Evolutionary conservation across 2,329 filamentous ascomycete genomes (phyloP).

Genomic region (Plenodomus biglobosus): DNA sequence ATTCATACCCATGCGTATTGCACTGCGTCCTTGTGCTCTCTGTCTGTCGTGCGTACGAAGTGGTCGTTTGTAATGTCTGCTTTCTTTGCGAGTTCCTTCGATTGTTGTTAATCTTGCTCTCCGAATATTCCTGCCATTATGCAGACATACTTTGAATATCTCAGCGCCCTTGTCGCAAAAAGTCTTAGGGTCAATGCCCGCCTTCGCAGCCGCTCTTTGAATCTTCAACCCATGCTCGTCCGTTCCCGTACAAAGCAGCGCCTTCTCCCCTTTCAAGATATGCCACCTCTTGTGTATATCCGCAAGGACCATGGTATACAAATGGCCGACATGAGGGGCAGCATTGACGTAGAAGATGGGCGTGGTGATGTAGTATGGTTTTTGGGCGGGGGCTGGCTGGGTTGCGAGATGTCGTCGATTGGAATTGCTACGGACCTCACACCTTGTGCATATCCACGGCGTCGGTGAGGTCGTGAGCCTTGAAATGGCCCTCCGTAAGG

Average conservation of each 20-base stretch:
- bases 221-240: slow-evolving; percentile 99
- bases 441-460: slow-evolving; percentile 30
- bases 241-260: slow-evolving; percentile 84
- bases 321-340: slow-evolving; percentile 89
- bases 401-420: slow-evolving; percentile 23
- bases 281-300: slow-evolving; percentile 95
- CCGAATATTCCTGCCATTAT: neutral
- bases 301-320: slow-evolving; percentile 88
- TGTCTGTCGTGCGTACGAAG: slow-evolving; percentile 91
- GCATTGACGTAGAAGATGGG: slow-evolving; percentile 99
- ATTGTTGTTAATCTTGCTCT: neutral
- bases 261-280: slow-evolving; percentile 67
- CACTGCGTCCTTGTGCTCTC: slow-evolving; percentile 78
- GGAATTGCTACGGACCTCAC: slow-evolving; percentile 17
- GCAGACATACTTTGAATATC: slow-evolving; percentile 64
- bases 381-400: slow-evolving; percentile 47
- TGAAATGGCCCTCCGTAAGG: slow-evolving; percentile 19
- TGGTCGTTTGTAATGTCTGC: slow-evolving; percentile 75
- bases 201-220: slow-evolving; percentile 76
- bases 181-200: slow-evolving; percentile 71
- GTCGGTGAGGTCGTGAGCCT: slow-evolving; percentile 13
- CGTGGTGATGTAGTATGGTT: slow-evolving; percentile 93
- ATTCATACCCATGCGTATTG: slow-evolving; percentile 76
- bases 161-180: slow-evolving; percentile 85
- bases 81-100: slow-evolving; percentile 65